Conservation (phyloP, 2,329 filamentous ascomycete species). For the Fusarium sp. region DNA sequence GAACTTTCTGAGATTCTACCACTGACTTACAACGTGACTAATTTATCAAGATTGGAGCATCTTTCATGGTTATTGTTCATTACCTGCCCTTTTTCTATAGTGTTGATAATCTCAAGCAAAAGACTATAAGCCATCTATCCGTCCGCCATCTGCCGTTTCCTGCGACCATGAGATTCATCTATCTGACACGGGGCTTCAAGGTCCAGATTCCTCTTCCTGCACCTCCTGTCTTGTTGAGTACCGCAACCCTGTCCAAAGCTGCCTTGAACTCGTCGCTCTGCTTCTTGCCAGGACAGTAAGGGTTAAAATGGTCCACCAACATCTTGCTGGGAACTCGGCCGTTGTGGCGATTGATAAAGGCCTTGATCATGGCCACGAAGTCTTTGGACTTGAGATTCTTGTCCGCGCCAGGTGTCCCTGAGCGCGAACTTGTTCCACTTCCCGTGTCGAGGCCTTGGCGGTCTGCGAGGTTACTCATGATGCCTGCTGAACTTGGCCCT, state of each 20-base stretch:
- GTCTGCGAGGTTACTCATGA: constrained; percentile 66
- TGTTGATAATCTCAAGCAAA: too few species aligned
- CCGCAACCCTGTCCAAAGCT: constrained; percentile 80
- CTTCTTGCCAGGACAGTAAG: constrained; percentile 71
- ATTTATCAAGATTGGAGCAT: too few species aligned
- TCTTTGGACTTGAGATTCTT: constrained; percentile 63
- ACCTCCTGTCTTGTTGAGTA: constrained; percentile 67
- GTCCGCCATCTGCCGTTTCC: neutral
- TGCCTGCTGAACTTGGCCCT: constrained; percentile 62
- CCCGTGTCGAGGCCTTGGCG: constrained; percentile 61
- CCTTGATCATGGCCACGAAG: constrained; percentile 76
- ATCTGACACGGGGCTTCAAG: constrained; percentile 51
- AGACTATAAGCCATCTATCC: neutral
- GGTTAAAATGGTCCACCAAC: constrained; percentile 89
- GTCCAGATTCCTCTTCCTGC: constrained; percentile 64
- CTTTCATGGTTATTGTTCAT: too few species aligned
- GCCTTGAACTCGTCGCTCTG: constrained; percentile 83
- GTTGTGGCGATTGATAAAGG: constrained; percentile 80
- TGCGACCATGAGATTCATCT: neutral
- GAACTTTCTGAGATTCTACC: too few species aligned
- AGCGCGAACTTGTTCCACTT: constrained; percentile 56
- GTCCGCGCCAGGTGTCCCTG: constrained; percentile 54
- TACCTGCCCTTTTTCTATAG: too few species aligned
- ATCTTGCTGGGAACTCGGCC: constrained; percentile 84
- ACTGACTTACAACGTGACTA: too few species aligned